Percentiles rank a stretch among this genome's conserved stretches.
Evolutionary conservation across 176 grass and related monocot species (phyloP).

Genomic region (Musa acuminata): DNA sequence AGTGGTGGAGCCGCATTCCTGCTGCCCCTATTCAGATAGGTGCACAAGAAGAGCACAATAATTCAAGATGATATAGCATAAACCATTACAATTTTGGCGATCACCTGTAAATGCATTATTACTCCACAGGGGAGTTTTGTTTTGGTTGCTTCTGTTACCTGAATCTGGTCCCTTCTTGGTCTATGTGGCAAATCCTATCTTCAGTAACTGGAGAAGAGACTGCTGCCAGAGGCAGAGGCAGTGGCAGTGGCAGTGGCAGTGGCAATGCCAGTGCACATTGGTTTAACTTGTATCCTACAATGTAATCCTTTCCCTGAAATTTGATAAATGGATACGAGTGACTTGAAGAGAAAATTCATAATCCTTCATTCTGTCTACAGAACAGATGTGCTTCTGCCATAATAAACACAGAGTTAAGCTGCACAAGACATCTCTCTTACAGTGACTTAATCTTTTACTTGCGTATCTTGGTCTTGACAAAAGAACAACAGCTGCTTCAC

Average conservation of each 20-base stretch:
- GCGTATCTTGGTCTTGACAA: no score
- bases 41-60: constrained; percentile 34
- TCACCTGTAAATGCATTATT: neutral
- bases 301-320: no score
- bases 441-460: no score
- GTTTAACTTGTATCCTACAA: neutral
- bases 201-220: neutral
- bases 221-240: neutral
- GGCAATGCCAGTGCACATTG: neutral
- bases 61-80: constrained; percentile 30
- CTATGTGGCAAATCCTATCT: neutral
- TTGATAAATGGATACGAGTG: no score
- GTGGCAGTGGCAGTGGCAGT: neutral
- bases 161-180: neutral
- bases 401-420: no score
- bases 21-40: constrained; percentile 61
- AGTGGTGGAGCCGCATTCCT: constrained; percentile 86
- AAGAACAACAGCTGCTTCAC: no score
- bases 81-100: neutral
- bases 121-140: no score
- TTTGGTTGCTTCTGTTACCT: neutral
- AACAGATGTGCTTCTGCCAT: no score
- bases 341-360: no score
- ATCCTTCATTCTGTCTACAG: no score
- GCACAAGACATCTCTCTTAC: no score